phyloP scores from a whole-genome alignment of 192 early-diverging fungal species.

The Podila minutissima region DNA sequence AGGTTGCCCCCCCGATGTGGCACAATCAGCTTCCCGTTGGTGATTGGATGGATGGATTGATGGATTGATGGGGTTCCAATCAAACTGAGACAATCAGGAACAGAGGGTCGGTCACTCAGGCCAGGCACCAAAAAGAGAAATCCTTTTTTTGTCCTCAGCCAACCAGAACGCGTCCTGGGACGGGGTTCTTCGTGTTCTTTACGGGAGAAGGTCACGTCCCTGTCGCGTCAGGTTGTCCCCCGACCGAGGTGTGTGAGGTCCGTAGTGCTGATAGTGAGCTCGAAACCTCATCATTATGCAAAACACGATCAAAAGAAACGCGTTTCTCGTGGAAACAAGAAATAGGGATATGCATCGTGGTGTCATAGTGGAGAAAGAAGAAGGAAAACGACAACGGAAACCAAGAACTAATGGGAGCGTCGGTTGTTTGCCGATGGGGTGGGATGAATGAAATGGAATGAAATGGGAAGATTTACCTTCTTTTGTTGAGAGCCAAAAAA shows the following conservation, averaged over 20 bases:
- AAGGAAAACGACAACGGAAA: not conserved
- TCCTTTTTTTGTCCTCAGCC: not conserved
- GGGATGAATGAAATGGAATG: not conserved
- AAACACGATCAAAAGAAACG: too few species aligned
- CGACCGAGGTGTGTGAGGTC: not conserved
- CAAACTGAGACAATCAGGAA: not conserved
- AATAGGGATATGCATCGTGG: too few species aligned
- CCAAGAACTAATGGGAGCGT: not conserved
- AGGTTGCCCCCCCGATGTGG: not conserved
- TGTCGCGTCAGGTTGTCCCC: not conserved
- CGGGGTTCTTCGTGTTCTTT: not conserved
- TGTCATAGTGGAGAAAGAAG: too few species aligned
- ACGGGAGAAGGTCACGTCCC: not conserved
- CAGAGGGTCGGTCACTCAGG: not conserved
- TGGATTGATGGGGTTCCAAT: too few species aligned
- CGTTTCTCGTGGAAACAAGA: too few species aligned
- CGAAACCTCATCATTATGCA: too few species aligned
- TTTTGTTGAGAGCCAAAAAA: not conserved
- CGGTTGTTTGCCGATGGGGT: not conserved
- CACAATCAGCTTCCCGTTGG: not conserved
- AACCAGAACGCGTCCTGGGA: not conserved
- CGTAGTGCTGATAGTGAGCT: too few species aligned
- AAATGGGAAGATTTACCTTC: constrained; percentile 2
- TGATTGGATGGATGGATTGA: not conserved
- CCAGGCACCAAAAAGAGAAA: not conserved